These are phyloP conservation scores for Garcia nutans DNA, from an alignment of 345 rosid species.

Conservation along the genomic window DNA sequence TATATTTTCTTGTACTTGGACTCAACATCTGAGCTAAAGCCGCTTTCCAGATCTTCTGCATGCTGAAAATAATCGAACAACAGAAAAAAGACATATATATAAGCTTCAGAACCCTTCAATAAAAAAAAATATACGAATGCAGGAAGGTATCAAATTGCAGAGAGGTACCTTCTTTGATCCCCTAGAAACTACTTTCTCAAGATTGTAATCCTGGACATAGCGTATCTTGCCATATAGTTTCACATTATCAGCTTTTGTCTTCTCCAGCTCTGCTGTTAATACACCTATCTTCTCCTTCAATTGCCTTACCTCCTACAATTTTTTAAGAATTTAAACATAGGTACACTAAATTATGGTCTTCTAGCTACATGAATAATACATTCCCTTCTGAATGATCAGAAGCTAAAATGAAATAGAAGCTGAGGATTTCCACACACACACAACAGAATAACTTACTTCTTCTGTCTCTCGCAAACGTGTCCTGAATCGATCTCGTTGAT, in stretches of 20 bases:
- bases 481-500: conserved; percentile 91
- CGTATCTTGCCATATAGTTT: conserved; percentile 96
- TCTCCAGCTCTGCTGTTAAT: conserved; percentile 74
- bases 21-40: conserved; percentile 88
- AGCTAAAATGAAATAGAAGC: background rate
- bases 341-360: background rate
- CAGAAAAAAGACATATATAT: background rate
- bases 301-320: conserved; percentile 78
- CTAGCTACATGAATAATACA: background rate
- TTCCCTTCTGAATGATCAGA: conserved; percentile 4
- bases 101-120: conserved; percentile 7
- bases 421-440: background rate
- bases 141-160: background rate
- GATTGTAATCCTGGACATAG: conserved; percentile 91
- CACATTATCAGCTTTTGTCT: conserved; percentile 93
- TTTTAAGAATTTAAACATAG: conserved; percentile 6
- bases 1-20: conserved; percentile 98
- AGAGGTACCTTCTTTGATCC: conserved; percentile 82
- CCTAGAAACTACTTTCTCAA: conserved; percentile 87
- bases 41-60: conserved; percentile 89
- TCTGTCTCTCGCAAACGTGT: conserved; percentile 82
- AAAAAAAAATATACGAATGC: conserved; percentile 7
- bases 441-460: conserved; percentile 50
- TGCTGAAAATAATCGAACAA: conserved; percentile 42
- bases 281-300: conserved; percentile 77